phyloP scores from a whole-genome alignment of 768 basidiomycete species.

The Psilocybe azurescens region DNA sequence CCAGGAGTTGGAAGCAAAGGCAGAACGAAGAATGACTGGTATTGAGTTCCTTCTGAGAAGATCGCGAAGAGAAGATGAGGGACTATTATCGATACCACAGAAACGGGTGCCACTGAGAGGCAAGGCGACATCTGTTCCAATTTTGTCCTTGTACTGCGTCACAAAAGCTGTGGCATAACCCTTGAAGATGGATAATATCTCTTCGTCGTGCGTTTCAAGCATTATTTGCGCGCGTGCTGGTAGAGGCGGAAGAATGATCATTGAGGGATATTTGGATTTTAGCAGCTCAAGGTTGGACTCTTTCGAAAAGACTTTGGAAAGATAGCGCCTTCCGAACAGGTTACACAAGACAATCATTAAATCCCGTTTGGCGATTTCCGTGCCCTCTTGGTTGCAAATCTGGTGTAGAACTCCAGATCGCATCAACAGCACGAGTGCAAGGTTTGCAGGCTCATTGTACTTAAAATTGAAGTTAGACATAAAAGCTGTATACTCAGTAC shows the following conservation, averaged over 20 bases:
- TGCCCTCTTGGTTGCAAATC: constrained; percentile 49
- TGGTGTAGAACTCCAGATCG: constrained; percentile 62
- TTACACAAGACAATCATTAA: constrained; percentile 65
- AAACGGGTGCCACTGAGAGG: constrained; percentile 49
- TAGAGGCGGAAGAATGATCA: constrained; percentile 59
- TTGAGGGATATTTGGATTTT: constrained; percentile 54
- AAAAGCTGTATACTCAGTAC: background rate
- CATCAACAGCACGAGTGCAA: constrained; percentile 65
- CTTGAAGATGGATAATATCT: constrained; percentile 58
- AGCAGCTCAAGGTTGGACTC: constrained; percentile 38
- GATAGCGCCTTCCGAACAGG: constrained; percentile 65
- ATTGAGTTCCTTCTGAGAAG: constrained; percentile 45
- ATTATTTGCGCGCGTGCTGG: constrained; percentile 40
- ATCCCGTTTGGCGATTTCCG: constrained; percentile 48
- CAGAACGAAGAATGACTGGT: constrained; percentile 52
- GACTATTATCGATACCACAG: constrained; percentile 13
- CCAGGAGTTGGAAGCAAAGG: constrained; percentile 76
- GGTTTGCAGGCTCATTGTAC: constrained; percentile 74
- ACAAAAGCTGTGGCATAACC: constrained; percentile 59
- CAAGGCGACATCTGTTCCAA: constrained; percentile 50
- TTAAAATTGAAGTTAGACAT: constrained; percentile 16
- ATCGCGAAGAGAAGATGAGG: constrained; percentile 32
- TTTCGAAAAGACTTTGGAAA: constrained; percentile 49
- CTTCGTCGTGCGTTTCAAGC: constrained; percentile 50
- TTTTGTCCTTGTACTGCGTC: constrained; percentile 36